phyloP scores from a whole-genome alignment of 1,139 yeast species.

The Blastobotrys raffinosifermentans region DNA sequence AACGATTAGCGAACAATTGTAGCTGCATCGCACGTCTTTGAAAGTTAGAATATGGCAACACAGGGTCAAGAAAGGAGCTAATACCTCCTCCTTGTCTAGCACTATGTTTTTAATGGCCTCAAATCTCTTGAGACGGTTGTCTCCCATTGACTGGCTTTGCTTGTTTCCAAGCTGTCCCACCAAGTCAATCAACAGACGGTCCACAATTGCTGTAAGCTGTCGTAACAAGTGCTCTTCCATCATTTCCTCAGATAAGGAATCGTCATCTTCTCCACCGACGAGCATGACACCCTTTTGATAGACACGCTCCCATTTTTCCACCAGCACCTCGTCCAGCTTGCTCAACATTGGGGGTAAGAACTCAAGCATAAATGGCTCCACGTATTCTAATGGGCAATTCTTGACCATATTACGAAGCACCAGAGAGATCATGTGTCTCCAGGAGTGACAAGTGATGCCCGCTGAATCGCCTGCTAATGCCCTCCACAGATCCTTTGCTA shows the following conservation, averaged over 20 bases:
- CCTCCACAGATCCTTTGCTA: constrained; percentile 71
- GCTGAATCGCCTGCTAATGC: constrained; percentile 80
- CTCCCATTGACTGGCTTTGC: constrained; percentile 18
- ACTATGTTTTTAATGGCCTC: constrained; percentile 57
- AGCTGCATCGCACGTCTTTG: constrained; percentile 88
- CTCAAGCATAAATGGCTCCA: constrained; percentile 64
- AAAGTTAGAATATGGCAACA: constrained; percentile 73
- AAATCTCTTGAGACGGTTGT: constrained; percentile 13
- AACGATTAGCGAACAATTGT: constrained; percentile 77
- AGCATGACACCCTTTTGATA: constrained; percentile 64
- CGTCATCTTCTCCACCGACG: constrained; percentile 59
- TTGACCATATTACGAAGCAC: constrained; percentile 82
- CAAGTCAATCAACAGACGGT: constrained; percentile 77
- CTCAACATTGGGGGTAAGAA: constrained; percentile 70
- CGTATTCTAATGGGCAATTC: constrained; percentile 73
- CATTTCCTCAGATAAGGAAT: constrained; percentile 91
- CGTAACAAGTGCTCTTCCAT: constrained; percentile 93
- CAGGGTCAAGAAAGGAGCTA: constrained; percentile 74
- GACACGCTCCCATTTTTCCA: constrained; percentile 68
- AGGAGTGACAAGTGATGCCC: constrained; percentile 89
- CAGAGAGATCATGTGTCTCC: constrained; percentile 93
- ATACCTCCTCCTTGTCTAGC: constrained; percentile 55
- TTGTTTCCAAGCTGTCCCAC: constrained; percentile 55
- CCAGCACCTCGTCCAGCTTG: constrained; percentile 66
- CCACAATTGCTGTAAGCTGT: constrained; percentile 92